Evolutionary conservation across 192 early-diverging fungal genomes (phyloP), one percentile per base, ranked within the genome.

Genomic region (Geranomyces variabilis): DNA sequence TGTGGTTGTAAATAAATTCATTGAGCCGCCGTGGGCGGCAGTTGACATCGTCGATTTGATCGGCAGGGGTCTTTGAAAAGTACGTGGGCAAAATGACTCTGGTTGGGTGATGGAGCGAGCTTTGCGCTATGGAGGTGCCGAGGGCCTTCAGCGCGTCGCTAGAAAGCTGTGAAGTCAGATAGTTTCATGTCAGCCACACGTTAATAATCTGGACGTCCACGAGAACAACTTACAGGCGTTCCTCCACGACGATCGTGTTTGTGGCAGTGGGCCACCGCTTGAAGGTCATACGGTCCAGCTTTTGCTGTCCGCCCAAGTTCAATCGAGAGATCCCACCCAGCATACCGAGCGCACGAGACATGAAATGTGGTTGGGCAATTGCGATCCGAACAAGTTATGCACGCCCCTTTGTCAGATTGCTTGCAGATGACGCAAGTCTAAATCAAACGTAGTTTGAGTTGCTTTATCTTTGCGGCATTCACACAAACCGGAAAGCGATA

Each of bases 331-430:
- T 77, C 74, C 46, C 34, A 77, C 28, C 77, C 77, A 8, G 69
- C 69, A 19, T 72, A 31, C 30, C 31, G 49, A 14, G 67, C 77
- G 55, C 77, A 79, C 28, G 64, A 48, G 30, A 75, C 74, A 46
- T 79, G 77, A 29, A 76, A 71, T 26, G 63, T 0, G 24, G 31
- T 36, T 7, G 46, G 33, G 53, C 79, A 80, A 17, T n/a, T 45
- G 17, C 79, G 63, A 48, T 81, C 80, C 14, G 67, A 47, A 47
- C 80, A 81, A 19, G 66, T 80, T 10, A 79, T 58, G 34, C 70
- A 73, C 1, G 80, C 80, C 1, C 80, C 80, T 19, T 29, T 61
- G 36, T 41, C 36, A 44, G 41, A 15, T 43, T 64, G 26, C 31
- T 66, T 48, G 71, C 80, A 81, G 24, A 79, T 63, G 17, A 49